Base-by-base conservation (phyloP, 2,329 filamentous ascomycete species). In the Balansia obtecta region DNA sequence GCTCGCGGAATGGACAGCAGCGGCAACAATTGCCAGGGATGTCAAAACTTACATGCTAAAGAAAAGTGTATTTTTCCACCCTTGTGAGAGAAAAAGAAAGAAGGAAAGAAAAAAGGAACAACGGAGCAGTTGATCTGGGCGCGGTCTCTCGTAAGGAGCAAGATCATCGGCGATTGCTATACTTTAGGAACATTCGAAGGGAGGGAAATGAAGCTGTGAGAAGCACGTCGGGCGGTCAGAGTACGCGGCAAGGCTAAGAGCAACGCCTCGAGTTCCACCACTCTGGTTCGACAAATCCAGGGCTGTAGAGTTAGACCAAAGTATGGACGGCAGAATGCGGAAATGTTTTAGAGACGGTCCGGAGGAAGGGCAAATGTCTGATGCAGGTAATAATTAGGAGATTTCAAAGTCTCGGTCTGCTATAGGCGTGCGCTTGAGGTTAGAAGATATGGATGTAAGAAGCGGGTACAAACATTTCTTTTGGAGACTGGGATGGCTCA, bases 401-500 rank as follows among this genome's bases (percentile, higher is more conserved):
- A 58, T 59, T 18, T 58, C 58, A 61, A 55, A 55, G 60, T 63
- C 55, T 64, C 54, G 59, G 56, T 53, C 55, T 55, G 50, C 57
- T 57, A 44, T 57, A 56, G 54, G 53, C 7, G 56, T 57, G 53
- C 50, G 51, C 40, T 42, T 53, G 49, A 53, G 40, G 51, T 50
- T 49, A 55, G 58, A 52, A 56, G 15, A 56, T 54, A 58, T 58
- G 50, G 54, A 60, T 58, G 55, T 56, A 52, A 55, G 56, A 58
- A 54, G 59, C 53, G 59, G 55, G 50, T 56, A 55, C 40, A 57
- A 53, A 58, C 60, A 61, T 66, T 66, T 63, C 63, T 62, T 64
- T 63, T 66, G 56, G 54, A 56, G 56, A 57, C 54, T 56, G 57
- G 54, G 54, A 56, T 54, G 56, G 57, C 55, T 55, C 61, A 63